These are phyloP conservation scores for Flaveria bidentis DNA, from an alignment of 129 eudicot genomes.

Conservation along the genomic window DNA sequence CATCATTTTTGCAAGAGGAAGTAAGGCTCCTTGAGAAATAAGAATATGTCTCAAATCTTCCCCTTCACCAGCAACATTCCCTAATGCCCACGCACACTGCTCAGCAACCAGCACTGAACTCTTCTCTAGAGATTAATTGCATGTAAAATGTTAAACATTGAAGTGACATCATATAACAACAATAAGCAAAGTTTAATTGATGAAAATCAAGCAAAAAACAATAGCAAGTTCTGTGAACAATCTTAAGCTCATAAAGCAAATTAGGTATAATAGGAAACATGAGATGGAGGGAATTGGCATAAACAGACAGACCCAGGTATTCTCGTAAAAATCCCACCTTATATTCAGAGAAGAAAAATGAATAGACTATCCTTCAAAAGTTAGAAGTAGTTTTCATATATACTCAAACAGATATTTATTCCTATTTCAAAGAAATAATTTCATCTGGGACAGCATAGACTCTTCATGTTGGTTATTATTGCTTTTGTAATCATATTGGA, in stretches of 20 bases:
- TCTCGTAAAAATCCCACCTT: background rate
- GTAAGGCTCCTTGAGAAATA: constrained; percentile 83
- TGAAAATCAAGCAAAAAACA: background rate
- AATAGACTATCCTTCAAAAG: background rate
- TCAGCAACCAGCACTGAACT: constrained; percentile 88
- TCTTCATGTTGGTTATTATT: constrained; percentile 7
- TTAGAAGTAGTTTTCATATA: background rate
- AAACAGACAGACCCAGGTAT: background rate
- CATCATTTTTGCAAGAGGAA: constrained; percentile 94
- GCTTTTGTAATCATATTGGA: background rate
- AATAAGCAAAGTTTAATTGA: constrained; percentile 6
- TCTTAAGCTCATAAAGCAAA: background rate
- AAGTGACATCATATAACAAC: constrained; percentile 8
- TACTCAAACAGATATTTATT: background rate
- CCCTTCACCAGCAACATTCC: constrained; percentile 98
- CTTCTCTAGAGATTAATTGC: constrained; percentile 56
- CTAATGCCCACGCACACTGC: constrained; percentile 99
- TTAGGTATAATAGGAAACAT: background rate
- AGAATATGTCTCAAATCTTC: constrained; percentile 80
- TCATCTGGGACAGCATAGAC: constrained; percentile 9
- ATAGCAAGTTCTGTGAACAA: background rate
- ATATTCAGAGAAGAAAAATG: background rate
- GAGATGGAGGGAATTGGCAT: background rate
- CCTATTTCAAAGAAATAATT: background rate
- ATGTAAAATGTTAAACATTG: constrained; percentile 24